Evolutionary conservation across 23 red algal genomes (phyloP).

Genomic region (Gracilariopsis chorda): DNA sequence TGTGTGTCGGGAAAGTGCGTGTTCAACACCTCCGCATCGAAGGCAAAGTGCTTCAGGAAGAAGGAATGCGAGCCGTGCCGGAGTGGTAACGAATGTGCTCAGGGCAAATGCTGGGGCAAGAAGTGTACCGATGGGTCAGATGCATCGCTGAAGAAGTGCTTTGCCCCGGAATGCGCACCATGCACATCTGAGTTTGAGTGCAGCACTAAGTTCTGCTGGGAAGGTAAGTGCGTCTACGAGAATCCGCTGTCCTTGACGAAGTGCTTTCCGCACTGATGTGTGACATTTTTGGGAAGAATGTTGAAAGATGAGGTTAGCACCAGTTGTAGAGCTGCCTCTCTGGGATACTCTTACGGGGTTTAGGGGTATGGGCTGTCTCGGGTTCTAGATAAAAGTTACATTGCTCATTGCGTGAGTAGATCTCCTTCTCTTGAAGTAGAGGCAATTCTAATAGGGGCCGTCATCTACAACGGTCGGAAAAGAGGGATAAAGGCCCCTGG

Average conservation of each 20-base stretch:
- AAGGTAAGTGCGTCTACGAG: not conserved
- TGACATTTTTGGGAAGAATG: too few relatives aligned
- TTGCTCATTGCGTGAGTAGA: too few relatives aligned
- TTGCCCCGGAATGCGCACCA: not conserved
- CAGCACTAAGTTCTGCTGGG: not conserved
- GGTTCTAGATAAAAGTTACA: too few relatives aligned
- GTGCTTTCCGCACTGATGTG: too few relatives aligned
- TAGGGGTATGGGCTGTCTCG: too few relatives aligned
- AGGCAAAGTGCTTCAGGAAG: not conserved
- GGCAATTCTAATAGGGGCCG: too few relatives aligned
- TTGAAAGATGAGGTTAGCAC: too few relatives aligned
- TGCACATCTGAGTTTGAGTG: not conserved
- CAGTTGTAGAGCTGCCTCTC: too few relatives aligned
- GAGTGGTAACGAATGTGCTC: not conserved
- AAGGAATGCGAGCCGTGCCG: not conserved
- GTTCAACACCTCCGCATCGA: not conserved
- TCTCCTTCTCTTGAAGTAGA: too few relatives aligned
- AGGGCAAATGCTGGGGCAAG: not conserved
- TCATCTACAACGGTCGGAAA: too few relatives aligned
- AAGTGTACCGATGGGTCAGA: not conserved
- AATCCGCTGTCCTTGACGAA: not conserved
- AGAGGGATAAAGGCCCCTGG: too few relatives aligned
- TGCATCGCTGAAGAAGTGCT: not conserved
- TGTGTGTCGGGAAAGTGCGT: slow-evolving; percentile 9
- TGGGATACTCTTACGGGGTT: too few relatives aligned